phyloP scores from a whole-genome alignment of 352 stramenopile genomes.

The Globisporangium yorkense region DNA sequence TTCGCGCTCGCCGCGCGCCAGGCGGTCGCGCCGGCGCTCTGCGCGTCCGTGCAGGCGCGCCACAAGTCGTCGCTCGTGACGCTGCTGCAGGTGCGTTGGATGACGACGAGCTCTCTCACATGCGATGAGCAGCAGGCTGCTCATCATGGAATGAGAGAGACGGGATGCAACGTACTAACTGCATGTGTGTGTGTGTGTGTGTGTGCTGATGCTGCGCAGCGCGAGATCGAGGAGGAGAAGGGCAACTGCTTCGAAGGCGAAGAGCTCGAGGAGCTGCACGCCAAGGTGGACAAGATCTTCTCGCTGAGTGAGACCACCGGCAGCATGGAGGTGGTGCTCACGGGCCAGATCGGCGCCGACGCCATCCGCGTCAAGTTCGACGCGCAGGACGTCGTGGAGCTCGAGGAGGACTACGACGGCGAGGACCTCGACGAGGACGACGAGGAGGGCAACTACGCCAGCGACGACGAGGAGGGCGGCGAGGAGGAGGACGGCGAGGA shows the following conservation, averaged over 20 bases:
- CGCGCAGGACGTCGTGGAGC: conserved; percentile 62
- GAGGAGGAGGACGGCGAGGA: conserved; percentile 55
- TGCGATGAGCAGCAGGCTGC: neutral
- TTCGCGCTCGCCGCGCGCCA: conserved; percentile 10
- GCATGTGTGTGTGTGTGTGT: neutral
- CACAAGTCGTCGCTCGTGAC: conserved; percentile 46
- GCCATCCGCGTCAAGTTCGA: conserved; percentile 78
- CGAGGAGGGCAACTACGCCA: conserved; percentile 21
- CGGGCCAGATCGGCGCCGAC: conserved; percentile 44
- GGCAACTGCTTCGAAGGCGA: conserved; percentile 77
- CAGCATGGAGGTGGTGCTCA: conserved; percentile 64
- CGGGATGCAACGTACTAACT: neutral
- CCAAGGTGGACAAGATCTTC: conserved; percentile 66
- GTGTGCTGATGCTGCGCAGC: conserved; percentile 17
- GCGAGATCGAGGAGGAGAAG: conserved; percentile 78
- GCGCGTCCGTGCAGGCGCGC: conserved; percentile 36
- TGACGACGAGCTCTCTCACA: neutral
- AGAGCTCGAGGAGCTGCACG: conserved; percentile 62
- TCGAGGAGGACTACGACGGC: conserved; percentile 59
- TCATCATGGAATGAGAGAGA: no score
- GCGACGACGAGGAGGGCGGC: conserved; percentile 23
- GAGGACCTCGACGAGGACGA: conserved; percentile 47
- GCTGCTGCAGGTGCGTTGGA: conserved; percentile 26
- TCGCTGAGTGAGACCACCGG: conserved; percentile 46
- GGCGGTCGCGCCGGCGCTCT: conserved; percentile 12